These are phyloP conservation scores for Quercus tomentella DNA, from an alignment of 331 rosid species.

Conservation along the genomic window DNA sequence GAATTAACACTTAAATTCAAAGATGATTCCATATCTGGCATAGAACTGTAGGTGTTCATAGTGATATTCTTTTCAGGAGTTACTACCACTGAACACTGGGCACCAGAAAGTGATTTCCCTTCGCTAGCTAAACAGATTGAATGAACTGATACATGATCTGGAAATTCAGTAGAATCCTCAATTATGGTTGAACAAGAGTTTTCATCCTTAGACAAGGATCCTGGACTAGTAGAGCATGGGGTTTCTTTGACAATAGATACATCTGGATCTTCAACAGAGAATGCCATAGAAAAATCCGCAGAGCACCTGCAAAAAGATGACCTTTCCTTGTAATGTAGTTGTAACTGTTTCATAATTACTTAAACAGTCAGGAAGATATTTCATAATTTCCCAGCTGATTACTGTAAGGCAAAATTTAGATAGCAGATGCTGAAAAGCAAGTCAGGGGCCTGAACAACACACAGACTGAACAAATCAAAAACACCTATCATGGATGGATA, in stretches of 20 bases:
- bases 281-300: conserved; percentile 32
- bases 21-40: conserved; percentile 53
- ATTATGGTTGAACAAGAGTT: conserved; percentile 39
- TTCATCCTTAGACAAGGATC: conserved; percentile 40
- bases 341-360: not conserved
- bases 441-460: not conserved
- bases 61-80: conserved; percentile 56
- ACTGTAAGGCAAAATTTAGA: not conserved
- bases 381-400: not conserved
- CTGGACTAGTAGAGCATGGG: conserved; percentile 48
- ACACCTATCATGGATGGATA: not conserved
- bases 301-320: conserved; percentile 43
- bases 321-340: conserved; percentile 12
- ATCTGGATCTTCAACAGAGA: conserved; percentile 45
- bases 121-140: conserved; percentile 21
- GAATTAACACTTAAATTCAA: conserved; percentile 80
- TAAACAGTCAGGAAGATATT: not conserved
- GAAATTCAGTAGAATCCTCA: conserved; percentile 46
- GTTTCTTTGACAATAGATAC: conserved; percentile 53
- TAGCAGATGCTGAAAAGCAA: not conserved
- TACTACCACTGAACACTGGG: conserved; percentile 33
- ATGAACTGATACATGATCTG: conserved; percentile 28
- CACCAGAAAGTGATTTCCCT: conserved; percentile 32
- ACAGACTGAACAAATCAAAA: not conserved
- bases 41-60: conserved; percentile 29